Evolutionary conservation across 495 filamentous ascomycete species (phyloP), one percentile per base, ranked within the genome.

Genomic region (Collariella sp.): DNA sequence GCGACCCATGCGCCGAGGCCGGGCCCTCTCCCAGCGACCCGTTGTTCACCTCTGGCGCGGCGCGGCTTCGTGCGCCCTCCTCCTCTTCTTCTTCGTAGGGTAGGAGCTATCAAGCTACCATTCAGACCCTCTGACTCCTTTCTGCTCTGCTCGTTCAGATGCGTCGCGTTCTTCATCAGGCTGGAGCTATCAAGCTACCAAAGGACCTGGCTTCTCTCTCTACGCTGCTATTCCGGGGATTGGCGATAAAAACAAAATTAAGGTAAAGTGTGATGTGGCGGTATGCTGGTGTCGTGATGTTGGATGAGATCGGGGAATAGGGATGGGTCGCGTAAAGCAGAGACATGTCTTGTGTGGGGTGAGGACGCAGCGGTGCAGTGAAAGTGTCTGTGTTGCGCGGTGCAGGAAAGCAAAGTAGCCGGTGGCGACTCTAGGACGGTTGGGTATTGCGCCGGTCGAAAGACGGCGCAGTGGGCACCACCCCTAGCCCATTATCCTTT

Each of bases 111-210:
- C 66, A 72, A 75, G 72, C 72, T 67, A 75, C 73, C 73, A 72
- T 75, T 75, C 55, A 67, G 62, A 68, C 65, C 67, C 65, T 63
- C 18, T 57, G n/a, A 46, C 41, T 59, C 47, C 51, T 35, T 50
- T 35, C 12, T 34, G 39, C 48, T 20, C 38, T 48, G 39, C 57
- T 50, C 44, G 15, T n/a, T 44, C 45, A 48, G 6, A 50, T 34
- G 43, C 58, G 54, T 50, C 49, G 33, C 34, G 56, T 39, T 34
- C 31, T 26, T 48, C 36, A 44, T 56, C 63, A 70, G 70, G 70
- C 71, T 74, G 71, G 74, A 73, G 74, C 74, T 72, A 75, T 75
- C 66, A 76, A 75, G 74, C 74, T 67, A 77, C 69, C 73, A 76
- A 68, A 63, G 60, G 67, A 59, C 71, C 66, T 65, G 61, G 43